Evolutionary conservation across 208 protist genomes (phyloP).

Genomic region (Leishmania braziliensis): DNA sequence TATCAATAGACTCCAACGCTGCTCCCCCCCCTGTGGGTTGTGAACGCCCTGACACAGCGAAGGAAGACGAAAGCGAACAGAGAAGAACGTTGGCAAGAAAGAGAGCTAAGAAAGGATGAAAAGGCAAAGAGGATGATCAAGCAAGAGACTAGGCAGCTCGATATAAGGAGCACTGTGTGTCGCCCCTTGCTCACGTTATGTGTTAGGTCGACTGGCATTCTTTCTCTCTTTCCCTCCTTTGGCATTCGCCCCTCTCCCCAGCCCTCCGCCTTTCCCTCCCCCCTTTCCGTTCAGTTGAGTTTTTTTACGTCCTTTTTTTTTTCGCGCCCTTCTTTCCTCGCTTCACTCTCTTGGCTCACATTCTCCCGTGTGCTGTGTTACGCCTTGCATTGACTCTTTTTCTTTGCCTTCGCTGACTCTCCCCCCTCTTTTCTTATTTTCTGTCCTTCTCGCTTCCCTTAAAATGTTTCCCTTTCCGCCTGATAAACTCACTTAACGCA

Average conservation of each 20-base stretch:
- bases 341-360: not conserved
- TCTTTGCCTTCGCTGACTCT: not conserved
- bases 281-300: not conserved
- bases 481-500: not conserved
- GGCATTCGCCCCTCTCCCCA: not conserved
- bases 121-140: not conserved
- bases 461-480: not conserved
- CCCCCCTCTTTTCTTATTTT: not conserved
- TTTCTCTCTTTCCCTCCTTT: not conserved
- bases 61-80: not conserved
- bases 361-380: not conserved
- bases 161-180: not conserved
- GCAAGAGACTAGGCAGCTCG: not conserved
- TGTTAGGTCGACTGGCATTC: not conserved
- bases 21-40: not conserved
- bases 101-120: not conserved
- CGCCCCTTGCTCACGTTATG: too few relatives aligned
- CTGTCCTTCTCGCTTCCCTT: not conserved
- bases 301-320: not conserved
- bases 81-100: not conserved
- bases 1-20: not conserved
- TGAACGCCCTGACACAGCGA: not conserved
- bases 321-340: too few relatives aligned
- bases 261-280: not conserved
- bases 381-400: too few relatives aligned